phyloP scores from a whole-genome alignment of 768 basidiomycete genomes.

The Lentinula boryana region DNA sequence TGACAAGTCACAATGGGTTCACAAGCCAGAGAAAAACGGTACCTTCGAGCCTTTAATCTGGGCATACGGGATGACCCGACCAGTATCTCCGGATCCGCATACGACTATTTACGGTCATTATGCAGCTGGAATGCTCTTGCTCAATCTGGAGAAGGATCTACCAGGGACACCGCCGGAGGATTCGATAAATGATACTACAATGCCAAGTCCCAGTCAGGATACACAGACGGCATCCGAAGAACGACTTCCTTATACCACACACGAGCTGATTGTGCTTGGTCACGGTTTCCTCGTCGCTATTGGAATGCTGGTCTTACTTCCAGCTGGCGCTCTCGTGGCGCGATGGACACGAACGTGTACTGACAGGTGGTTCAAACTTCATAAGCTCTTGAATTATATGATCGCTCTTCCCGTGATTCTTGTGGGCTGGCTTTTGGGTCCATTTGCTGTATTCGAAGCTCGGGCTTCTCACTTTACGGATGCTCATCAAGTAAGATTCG shows the following conservation, averaged over 20 bases:
- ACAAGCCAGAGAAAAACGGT: conserved; percentile 19
- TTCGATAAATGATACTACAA: conserved; percentile 2
- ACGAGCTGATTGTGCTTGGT: conserved; percentile 40
- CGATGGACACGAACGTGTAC: conserved; percentile 48
- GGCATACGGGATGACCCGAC: conserved; percentile 28
- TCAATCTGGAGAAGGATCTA: conserved; percentile 27
- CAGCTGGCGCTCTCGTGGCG: conserved; percentile 45
- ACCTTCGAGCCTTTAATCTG: conserved; percentile 26
- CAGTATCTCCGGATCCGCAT: conserved; percentile 17
- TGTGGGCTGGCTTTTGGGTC: conserved; percentile 43
- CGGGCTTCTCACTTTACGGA: conserved; percentile 37
- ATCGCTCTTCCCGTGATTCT: conserved; percentile 45
- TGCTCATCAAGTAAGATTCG: conserved; percentile 38
- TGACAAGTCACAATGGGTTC: conserved; percentile 25
- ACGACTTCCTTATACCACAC: conserved; percentile 17
- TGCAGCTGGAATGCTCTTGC: conserved; percentile 23
- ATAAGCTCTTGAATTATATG: conserved; percentile 42
- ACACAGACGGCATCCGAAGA: background rate
- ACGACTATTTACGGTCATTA: conserved; percentile 28
- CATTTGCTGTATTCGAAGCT: conserved; percentile 36
- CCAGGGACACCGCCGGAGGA: conserved; percentile 8
- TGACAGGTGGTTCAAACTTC: conserved; percentile 50
- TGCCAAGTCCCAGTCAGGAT: conserved; percentile 6
- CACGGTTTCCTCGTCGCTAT: conserved; percentile 48
- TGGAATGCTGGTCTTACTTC: conserved; percentile 53